Evolutionary conservation across 495 filamentous ascomycete genomes (phyloP), one percentile per base, ranked within the genome.

Genomic region (Xylaria acuta): DNA sequence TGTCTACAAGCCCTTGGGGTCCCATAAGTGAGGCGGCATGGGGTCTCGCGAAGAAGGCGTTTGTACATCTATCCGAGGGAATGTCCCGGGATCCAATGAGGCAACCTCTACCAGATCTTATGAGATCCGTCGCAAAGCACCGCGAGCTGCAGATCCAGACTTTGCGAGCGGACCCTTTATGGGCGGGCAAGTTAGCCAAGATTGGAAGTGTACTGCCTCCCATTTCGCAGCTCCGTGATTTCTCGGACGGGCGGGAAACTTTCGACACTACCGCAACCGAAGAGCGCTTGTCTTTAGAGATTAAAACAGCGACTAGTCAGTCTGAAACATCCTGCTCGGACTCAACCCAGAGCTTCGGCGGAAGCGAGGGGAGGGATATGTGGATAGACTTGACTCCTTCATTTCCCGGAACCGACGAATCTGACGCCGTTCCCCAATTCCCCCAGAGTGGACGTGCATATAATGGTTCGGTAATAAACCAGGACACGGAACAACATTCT

Each of bases 1-100:
- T 72, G 9, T 65, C 54, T n/a, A 53, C 41, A 22, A 49, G 56
- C n/a, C 69, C 69, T 16, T 72, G 69, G 69, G 69, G 59, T 4
- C 36, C 38, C 40, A 51, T 54, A 18, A 53, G 38, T 40, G 69
- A 72, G 69, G 9, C 6, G n/a, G 69, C 45, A 34, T 68, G 59
- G 60, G 40, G 27, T 5, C 27, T 72, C 9, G 69, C 51, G 60
- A 66, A 62, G 69, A 66, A 41, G 43, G 56, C 69, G 5, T 53
- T 72, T 2, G 62, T 25, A 49, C 54, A 51, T 14, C n/a, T 72
- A 38, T 65, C 32, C 12, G 58, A 65, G 20, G 60, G 59, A 12
- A 51, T 66, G 40, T 16, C 22, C 14, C 59, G 45, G 3, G 69
- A 72, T 38, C 69, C 69, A 30, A 38, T 72, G 54, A 20, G 69